Conservation (phyloP, 2,329 filamentous ascomycete species). For the Alternaria tenuissima region DNA sequence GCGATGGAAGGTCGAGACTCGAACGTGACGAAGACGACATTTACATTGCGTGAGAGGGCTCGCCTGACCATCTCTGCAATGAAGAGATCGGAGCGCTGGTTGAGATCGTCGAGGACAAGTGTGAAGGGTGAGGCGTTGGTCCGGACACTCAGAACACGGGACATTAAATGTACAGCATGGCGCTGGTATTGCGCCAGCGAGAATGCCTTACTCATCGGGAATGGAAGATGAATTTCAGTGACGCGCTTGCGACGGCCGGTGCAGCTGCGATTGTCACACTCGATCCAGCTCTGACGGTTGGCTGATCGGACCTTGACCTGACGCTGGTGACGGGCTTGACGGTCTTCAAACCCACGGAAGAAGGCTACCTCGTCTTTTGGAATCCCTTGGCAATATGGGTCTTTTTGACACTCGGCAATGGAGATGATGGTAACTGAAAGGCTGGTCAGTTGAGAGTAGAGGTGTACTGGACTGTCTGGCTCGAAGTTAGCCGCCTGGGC, state of each 20-base stretch:
- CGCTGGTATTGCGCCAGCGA: constrained; percentile 71
- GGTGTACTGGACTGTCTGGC: background rate
- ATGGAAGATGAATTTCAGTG: constrained; percentile 13
- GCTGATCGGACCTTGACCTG: constrained; percentile 1
- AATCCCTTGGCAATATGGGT: background rate
- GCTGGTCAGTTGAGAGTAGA: background rate
- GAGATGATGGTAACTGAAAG: background rate
- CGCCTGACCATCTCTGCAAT: constrained; percentile 77
- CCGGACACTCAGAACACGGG: constrained; percentile 79
- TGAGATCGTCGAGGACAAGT: constrained; percentile 81
- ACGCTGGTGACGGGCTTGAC: background rate
- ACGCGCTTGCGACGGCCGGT: constrained; percentile 25
- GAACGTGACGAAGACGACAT: constrained; percentile 80
- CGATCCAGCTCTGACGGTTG: constrained; percentile 25
- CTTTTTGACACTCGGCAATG: background rate
- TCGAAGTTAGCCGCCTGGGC: background rate
- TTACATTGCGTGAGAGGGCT: constrained; percentile 64
- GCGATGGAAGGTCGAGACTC: constrained; percentile 71
- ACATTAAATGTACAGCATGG: constrained; percentile 83
- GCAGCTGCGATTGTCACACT: constrained; percentile 22
- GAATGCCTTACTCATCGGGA: constrained; percentile 25
- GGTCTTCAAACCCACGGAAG: background rate
- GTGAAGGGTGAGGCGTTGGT: constrained; percentile 87
- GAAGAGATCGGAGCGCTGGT: constrained; percentile 77
- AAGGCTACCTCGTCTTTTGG: background rate